A percentile compares a stretch with the other conserved stretches of the same genome.
These are phyloP conservation scores for Gaertneriomyces semiglobifer DNA, from an alignment of 192 early-diverging fungal genomes.

Conservation along the genomic window DNA sequence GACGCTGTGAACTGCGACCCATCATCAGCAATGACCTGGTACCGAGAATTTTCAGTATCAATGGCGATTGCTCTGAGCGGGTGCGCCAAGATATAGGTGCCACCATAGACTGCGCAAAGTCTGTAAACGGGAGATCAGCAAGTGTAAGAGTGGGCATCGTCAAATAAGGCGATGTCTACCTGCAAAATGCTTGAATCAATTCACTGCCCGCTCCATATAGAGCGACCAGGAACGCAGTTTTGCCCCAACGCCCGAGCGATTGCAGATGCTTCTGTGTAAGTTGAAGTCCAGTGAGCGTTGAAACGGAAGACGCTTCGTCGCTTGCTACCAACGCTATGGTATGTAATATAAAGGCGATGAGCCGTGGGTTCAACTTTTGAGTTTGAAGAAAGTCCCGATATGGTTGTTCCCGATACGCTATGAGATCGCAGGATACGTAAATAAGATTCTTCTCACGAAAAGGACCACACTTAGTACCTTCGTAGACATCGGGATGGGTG, in stretches of 20 bases:
- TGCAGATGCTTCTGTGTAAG: conserved; percentile 63
- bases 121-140: conserved; percentile 32
- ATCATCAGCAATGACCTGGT: conserved; percentile 9
- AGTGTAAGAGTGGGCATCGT: not conserved
- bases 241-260: conserved; percentile 83
- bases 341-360: conserved; percentile 32
- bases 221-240: conserved; percentile 73
- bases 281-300: conserved; percentile 63
- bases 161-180: conserved; percentile 32
- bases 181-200: conserved; percentile 85
- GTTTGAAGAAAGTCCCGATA: conserved; percentile 12
- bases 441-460: not conserved
- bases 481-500: not conserved
- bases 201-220: conserved; percentile 89
- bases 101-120: conserved; percentile 85
- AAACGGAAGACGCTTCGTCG: conserved; percentile 25
- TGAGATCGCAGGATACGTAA: conserved; percentile 4
- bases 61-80: conserved; percentile 34
- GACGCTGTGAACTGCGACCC: conserved; percentile 13
- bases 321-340: conserved; percentile 30
- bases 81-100: conserved; percentile 78
- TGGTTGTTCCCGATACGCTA: conserved; percentile 4
- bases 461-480: not conserved
- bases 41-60: not conserved
- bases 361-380: conserved; percentile 21